Percentiles rank a stretch among this genome's conserved stretches.
phyloP scores from a whole-genome alignment of 139 green algal genomes.

The Volvox africanus region DNA sequence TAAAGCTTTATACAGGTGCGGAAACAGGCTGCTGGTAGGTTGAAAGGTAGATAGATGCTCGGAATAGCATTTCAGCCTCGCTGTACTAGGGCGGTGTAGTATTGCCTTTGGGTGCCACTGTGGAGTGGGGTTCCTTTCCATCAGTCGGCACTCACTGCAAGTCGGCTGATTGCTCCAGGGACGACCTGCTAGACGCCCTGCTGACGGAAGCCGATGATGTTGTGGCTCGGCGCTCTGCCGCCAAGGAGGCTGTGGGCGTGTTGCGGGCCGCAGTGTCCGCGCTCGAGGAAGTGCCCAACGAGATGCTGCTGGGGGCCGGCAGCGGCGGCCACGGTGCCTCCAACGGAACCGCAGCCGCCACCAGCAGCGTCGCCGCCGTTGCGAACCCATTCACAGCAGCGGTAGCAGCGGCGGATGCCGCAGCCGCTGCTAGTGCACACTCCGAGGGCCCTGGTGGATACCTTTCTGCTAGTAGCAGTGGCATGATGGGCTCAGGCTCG shows the following conservation, averaged over 20 bases:
- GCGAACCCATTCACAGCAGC: slow-evolving; percentile 25
- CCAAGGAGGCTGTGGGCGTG: slow-evolving; percentile 45
- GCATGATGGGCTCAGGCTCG: background rate
- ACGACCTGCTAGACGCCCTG: slow-evolving; percentile 84
- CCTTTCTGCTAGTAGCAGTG: background rate
- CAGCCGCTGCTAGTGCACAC: background rate
- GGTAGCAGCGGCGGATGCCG: background rate
- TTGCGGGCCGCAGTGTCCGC: slow-evolving; percentile 59
- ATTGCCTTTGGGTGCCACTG: no score
- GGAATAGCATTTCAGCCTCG: no score
- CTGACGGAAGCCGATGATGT: slow-evolving; percentile 89
- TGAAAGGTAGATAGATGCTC: no score
- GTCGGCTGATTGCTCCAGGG: slow-evolving; percentile 50
- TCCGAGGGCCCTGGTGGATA: background rate
- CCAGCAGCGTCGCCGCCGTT: background rate
- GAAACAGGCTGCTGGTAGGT: no score
- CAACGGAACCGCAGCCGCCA: background rate
- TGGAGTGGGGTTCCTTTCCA: no score
- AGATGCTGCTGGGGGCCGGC: slow-evolving; percentile 49
- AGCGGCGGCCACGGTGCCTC: background rate
- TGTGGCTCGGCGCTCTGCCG: slow-evolving; percentile 40
- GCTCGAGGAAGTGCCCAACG: slow-evolving; percentile 71
- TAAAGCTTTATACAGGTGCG: slow-evolving; percentile 81
- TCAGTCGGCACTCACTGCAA: no score
- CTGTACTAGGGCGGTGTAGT: no score